Evolutionary conservation across 192 early-diverging fungal species (phyloP).

Genomic region (Podila minutissima): DNA sequence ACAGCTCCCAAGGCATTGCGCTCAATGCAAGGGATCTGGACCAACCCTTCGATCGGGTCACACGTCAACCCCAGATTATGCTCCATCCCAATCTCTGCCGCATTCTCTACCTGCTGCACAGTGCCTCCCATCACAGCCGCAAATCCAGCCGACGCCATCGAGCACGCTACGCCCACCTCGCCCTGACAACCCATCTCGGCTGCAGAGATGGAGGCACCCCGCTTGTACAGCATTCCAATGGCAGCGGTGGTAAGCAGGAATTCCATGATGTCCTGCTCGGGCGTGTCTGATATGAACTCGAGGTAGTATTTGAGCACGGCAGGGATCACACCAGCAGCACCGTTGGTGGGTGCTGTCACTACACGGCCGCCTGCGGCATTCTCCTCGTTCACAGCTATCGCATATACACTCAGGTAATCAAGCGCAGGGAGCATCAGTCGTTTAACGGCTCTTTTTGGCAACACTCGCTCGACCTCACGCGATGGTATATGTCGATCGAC

Average conservation of each 20-base stretch:
- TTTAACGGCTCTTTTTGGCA: constrained; percentile 60
- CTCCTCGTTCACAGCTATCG: constrained; percentile 97
- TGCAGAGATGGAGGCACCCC: constrained; percentile 92
- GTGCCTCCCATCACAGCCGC: constrained; percentile 96
- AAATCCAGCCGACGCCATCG: constrained; percentile 95
- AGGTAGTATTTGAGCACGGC: constrained; percentile 95
- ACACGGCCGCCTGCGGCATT: constrained; percentile 87
- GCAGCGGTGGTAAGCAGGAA: constrained; percentile 93
- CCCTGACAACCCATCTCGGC: constrained; percentile 98
- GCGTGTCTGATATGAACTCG: constrained; percentile 88
- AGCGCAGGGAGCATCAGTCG: constrained; percentile 79
- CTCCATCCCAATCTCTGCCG: constrained; percentile 97
- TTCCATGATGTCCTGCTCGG: constrained; percentile 87
- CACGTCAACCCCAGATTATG: constrained; percentile 85
- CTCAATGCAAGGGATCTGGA: constrained; percentile 96
- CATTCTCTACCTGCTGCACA: constrained; percentile 90
- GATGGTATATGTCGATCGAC: neutral
- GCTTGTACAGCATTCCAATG: constrained; percentile 97
- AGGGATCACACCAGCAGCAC: constrained; percentile 94
- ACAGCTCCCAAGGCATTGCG: constrained; percentile 93
- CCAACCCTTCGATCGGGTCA: constrained; percentile 90
- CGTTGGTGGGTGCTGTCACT: constrained; percentile 96
- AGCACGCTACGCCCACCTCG: constrained; percentile 97
- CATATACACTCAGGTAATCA: constrained; percentile 93
- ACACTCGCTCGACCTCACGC: constrained; percentile 37